Percentiles rank a stretch among this genome's conserved stretches.
phyloP scores from a whole-genome alignment of 768 basidiomycete genomes.

The Termitomyces sp. region DNA sequence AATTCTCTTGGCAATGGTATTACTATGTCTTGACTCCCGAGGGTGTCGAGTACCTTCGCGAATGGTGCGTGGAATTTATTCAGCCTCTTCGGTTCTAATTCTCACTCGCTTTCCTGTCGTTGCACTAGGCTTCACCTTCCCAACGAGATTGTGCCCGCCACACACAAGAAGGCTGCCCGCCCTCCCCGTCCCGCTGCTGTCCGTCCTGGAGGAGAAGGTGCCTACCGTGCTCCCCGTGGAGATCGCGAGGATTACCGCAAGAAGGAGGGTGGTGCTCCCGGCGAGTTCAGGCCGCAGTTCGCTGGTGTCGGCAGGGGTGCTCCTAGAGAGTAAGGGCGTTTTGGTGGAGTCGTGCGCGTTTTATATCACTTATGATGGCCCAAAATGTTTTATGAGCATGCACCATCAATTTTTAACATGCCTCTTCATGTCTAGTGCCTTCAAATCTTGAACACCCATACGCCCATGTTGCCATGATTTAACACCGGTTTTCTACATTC shows the following conservation, averaged over 20 bases:
- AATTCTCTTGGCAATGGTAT: slow-evolving; percentile 99
- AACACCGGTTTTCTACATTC: not conserved
- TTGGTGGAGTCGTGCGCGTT: slow-evolving; percentile 17
- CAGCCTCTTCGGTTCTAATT: not conserved
- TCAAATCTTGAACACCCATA: not conserved
- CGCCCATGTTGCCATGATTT: not conserved
- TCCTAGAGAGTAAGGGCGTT: slow-evolving; percentile 57
- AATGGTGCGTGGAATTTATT: slow-evolving; percentile 51
- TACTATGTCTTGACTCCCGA: slow-evolving; percentile 97
- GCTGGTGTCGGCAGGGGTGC: slow-evolving; percentile 87
- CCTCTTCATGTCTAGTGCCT: slow-evolving; percentile 10
- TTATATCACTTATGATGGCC: slow-evolving; percentile 19
- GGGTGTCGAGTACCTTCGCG: slow-evolving; percentile 95
- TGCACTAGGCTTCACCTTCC: slow-evolving; percentile 88
- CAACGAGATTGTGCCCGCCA: slow-evolving; percentile 92
- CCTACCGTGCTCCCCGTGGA: slow-evolving; percentile 86
- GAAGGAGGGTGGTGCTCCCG: slow-evolving; percentile 86
- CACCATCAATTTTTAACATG: slow-evolving; percentile 17
- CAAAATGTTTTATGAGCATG: slow-evolving; percentile 28
- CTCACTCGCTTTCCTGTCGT: not conserved
- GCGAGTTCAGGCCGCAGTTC: slow-evolving; percentile 87
- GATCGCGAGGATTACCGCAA: slow-evolving; percentile 92
- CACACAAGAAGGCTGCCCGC: slow-evolving; percentile 95
- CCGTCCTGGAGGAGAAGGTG: slow-evolving; percentile 69
- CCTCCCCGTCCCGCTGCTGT: slow-evolving; percentile 78